Conservation (phyloP, 2,329 filamentous ascomycete species). For the Parafenestella ontariensis region DNA sequence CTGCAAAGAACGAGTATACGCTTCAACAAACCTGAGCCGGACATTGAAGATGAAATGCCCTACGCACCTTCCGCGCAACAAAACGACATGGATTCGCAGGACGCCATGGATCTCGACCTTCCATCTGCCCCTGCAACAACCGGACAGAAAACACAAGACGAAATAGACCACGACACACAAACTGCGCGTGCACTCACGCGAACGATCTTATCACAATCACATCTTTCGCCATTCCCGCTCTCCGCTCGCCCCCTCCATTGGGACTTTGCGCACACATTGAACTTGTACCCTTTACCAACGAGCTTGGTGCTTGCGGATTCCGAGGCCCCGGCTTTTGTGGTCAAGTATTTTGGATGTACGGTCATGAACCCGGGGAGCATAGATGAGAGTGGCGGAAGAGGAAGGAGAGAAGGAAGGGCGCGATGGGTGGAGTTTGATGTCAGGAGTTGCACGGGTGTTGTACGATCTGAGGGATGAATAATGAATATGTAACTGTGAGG, state of each 20-base stretch:
- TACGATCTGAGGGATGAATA: slow-evolving; percentile 32
- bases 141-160: slow-evolving; percentile 19
- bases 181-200: slow-evolving; percentile 82
- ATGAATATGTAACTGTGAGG: neutral
- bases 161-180: slow-evolving; percentile 44
- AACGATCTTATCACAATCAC: slow-evolving; percentile 88
- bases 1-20: slow-evolving; percentile 78
- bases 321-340: slow-evolving; percentile 79
- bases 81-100: slow-evolving; percentile 17
- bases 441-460: slow-evolving; percentile 30
- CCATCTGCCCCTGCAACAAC: slow-evolving; percentile 17
- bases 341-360: slow-evolving; percentile 94
- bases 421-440: slow-evolving; percentile 85
- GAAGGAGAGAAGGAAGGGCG: slow-evolving; percentile 68
- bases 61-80: slow-evolving; percentile 21
- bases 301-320: slow-evolving; percentile 83
- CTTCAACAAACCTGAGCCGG: slow-evolving; percentile 62
- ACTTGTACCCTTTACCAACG: slow-evolving; percentile 88
- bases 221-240: slow-evolving; percentile 86
- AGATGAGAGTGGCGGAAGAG: slow-evolving; percentile 64
- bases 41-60: slow-evolving; percentile 37
- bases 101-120: slow-evolving; percentile 57
- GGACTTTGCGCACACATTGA: slow-evolving; percentile 80
- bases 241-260: slow-evolving; percentile 81
- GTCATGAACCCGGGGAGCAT: slow-evolving; percentile 91